These are phyloP conservation scores for Lachnellula hyalina DNA, from an alignment of 2,329 filamentous ascomycete species.

Conservation along the genomic window DNA sequence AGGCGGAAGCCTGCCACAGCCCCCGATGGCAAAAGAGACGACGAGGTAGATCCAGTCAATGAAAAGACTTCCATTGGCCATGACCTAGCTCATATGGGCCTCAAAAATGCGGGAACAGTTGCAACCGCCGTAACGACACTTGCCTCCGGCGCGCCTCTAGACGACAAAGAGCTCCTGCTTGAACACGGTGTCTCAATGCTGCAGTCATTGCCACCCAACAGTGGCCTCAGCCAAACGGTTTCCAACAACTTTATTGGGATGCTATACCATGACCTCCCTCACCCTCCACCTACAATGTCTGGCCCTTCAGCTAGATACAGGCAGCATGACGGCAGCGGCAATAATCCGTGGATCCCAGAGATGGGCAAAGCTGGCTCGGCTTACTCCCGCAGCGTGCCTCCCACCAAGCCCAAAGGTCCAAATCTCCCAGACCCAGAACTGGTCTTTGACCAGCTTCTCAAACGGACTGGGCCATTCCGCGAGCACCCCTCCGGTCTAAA, in stretches of 20 bases:
- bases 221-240: conserved; percentile 41
- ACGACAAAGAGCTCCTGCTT: conserved; percentile 43
- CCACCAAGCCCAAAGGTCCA: conserved; percentile 43
- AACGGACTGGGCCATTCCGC: conserved; percentile 36
- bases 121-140: conserved; percentile 37
- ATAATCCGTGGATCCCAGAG: conserved; percentile 45
- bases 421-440: conserved; percentile 43
- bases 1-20: conserved; percentile 41
- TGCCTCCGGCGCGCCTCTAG: conserved; percentile 40
- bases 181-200: conserved; percentile 49
- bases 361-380: conserved; percentile 48
- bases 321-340: conserved; percentile 39
- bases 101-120: conserved; percentile 37
- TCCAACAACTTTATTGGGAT: conserved; percentile 47
- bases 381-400: conserved; percentile 41
- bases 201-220: conserved; percentile 44
- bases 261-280: conserved; percentile 48
- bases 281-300: conserved; percentile 42
- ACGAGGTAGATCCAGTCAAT: conserved; percentile 26
- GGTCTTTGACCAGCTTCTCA: conserved; percentile 41
- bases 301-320: conserved; percentile 41
- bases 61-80: conserved; percentile 38
- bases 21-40: conserved; percentile 41
- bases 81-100: conserved; percentile 35
- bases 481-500: conserved; percentile 41